Conservation (phyloP, 1,284 basidiomycete species). For the Sutorius eximius region DNA sequence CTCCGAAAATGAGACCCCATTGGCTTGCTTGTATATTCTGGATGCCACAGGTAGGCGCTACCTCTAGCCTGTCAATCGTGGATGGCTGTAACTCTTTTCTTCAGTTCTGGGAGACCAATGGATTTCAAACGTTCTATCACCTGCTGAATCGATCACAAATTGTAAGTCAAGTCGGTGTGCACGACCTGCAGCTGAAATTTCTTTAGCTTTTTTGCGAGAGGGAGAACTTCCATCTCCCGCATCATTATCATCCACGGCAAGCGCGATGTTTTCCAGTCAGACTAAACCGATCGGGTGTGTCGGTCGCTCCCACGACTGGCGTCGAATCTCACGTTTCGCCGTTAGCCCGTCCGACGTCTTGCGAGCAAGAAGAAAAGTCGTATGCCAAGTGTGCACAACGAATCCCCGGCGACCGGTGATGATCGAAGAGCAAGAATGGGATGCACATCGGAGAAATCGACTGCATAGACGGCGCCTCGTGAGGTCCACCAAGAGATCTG, state of each 20-base stretch:
- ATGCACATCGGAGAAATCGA: slow-evolving; percentile 60
- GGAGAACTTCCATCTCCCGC: slow-evolving; percentile 58
- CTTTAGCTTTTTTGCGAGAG: slow-evolving; percentile 60
- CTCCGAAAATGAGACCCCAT: slow-evolving; percentile 23
- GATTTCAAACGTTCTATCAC: slow-evolving; percentile 50
- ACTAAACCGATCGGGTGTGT: slow-evolving; percentile 52
- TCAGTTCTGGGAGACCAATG: slow-evolving; percentile 62
- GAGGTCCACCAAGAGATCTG: slow-evolving; percentile 16
- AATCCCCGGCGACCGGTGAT: slow-evolving; percentile 68
- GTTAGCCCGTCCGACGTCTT: slow-evolving; percentile 51
- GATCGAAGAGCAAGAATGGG: slow-evolving; percentile 71
- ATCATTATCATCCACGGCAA: slow-evolving; percentile 56
- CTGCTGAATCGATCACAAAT: slow-evolving; percentile 51
- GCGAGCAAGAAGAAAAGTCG: slow-evolving; percentile 54
- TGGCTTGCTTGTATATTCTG: slow-evolving; percentile 57
- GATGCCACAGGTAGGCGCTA: slow-evolving; percentile 68
- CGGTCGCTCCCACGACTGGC: slow-evolving; percentile 9
- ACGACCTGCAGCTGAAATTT: slow-evolving; percentile 2
- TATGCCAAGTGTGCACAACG: slow-evolving; percentile 72
- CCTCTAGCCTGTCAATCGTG: neutral
- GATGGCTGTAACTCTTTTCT: slow-evolving; percentile 15
- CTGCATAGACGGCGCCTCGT: slow-evolving; percentile 46
- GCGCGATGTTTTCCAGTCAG: slow-evolving; percentile 47
- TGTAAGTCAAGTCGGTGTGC: slow-evolving; percentile 37
- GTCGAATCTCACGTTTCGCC: slow-evolving; percentile 10